Evolutionary conservation across 257 asterid species (phyloP), one percentile per base, ranked within the genome.

Genomic region (Eustoma russellianum): DNA sequence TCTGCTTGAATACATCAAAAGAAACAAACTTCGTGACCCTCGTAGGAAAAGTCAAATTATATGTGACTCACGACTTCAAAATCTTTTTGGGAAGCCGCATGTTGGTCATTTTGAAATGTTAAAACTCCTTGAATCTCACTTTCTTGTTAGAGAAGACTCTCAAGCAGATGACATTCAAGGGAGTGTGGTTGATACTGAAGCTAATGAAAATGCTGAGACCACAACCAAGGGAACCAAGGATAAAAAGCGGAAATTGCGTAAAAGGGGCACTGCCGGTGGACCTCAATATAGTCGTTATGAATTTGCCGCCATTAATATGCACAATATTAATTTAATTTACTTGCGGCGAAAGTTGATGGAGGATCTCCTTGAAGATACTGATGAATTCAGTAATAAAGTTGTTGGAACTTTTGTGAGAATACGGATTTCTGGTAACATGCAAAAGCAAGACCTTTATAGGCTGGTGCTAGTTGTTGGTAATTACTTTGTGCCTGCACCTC

Each of bases 31-130:
- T 56, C 99, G 97, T 17, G 97, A 85, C 70, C 95, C 95, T 71
- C 90, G 88, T 61, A 74, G 81, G 63, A 88, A 83, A 77, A 83
- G 95, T 85, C 97, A 85, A 77, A 92, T 88, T 59, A 68, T 77
- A 51, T 92, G 99, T 68, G 99, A 92, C 73, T 66, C 79, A 41
- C 85, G 97, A 64, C 90, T 92, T 58, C 72, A 76, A 76, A 83
- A 71, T 61, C 70, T 92, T 62, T 92, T 92, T 67, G 95, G 97
- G 57, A 92, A 92, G 75, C 79, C 95, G 55, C 86, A 94, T 9
- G 97, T 88, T 66, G 97, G 88, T 69, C 99, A 92, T 80, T 92
- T 92, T 70, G 99, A 92, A 78, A 92, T 92, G 99, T 79, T 92
- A 59, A 92, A 92, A 77, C 95, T 92, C 68, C 85, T 92, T 53